Conservation (phyloP, 202 grass and related monocot genomes). For the Panicum virgatum region DNA sequence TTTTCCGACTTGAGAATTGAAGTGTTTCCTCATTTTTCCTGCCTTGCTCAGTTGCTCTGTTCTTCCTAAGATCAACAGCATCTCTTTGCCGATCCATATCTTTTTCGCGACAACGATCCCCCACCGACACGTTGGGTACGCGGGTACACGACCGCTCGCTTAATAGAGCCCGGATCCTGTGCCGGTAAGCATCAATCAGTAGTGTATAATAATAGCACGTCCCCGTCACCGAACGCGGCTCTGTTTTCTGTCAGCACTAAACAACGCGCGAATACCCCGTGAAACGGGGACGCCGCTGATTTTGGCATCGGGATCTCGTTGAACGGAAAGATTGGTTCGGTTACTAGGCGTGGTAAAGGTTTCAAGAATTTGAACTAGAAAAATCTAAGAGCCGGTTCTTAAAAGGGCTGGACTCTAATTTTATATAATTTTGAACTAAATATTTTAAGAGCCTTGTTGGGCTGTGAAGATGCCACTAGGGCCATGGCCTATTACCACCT, state of each 20-base stretch:
- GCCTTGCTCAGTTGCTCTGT: neutral
- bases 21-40: neutral
- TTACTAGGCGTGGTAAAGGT: no score
- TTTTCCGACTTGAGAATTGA: neutral
- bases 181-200: constrained; percentile 22
- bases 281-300: constrained; percentile 15
- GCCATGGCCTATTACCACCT: no score
- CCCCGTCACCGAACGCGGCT: constrained; percentile 1
- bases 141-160: neutral
- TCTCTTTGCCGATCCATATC: neutral
- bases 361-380: no score
- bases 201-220: neutral
- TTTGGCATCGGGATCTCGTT: neutral
- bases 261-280: neutral
- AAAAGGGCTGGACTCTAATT: no score
- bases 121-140: constrained; percentile 9
- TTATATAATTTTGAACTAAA: no score
- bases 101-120: constrained; percentile 8
- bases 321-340: neutral
- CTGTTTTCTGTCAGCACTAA: neutral
- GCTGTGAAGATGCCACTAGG: no score
- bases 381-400: no score
- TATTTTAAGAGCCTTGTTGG: no score
- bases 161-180: constrained; percentile 13
- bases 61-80: neutral